Conservation (phyloP, 257 asterid genomes). For the Nicotiana obtusifolia region DNA sequence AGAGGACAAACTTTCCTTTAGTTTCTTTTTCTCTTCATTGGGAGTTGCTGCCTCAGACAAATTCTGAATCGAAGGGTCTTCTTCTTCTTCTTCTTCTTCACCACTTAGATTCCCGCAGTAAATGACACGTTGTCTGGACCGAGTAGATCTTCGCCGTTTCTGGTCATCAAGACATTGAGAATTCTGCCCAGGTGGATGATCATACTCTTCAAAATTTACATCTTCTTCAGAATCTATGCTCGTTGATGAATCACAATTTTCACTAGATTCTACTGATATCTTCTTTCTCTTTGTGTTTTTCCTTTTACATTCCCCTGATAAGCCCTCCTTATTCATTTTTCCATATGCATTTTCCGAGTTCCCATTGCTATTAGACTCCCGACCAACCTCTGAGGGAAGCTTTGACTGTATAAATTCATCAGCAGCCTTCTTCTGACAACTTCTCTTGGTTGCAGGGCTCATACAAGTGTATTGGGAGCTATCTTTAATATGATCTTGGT, state of each 20-base stretch:
- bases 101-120: slow-evolving; percentile 18
- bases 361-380: neutral
- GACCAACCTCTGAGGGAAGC: slow-evolving; percentile 8
- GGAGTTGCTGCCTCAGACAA: neutral
- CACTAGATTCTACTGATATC: slow-evolving; percentile 19
- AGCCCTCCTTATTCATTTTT: neutral
- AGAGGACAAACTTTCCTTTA: neutral
- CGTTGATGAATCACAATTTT: slow-evolving; percentile 17
- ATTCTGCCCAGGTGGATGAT: slow-evolving; percentile 14
- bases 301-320: neutral
- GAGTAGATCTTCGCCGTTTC: slow-evolving; percentile 24
- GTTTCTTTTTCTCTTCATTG: neutral
- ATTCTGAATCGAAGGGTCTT: slow-evolving; percentile 4
- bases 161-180: slow-evolving; percentile 7
- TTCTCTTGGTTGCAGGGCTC: neutral
- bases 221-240: slow-evolving; percentile 20
- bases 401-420: neutral
- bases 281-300: slow-evolving; percentile 15
- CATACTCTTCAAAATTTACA: neutral
- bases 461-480: neutral
- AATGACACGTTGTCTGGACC: slow-evolving; percentile 28
- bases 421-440: neutral
- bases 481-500: slow-evolving; percentile 2
- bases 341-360: neutral
- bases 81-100: slow-evolving; percentile 15